These are phyloP conservation scores for Jimgerdemannia lactiflua DNA, from an alignment of 192 early-diverging fungal species.

Conservation along the genomic window DNA sequence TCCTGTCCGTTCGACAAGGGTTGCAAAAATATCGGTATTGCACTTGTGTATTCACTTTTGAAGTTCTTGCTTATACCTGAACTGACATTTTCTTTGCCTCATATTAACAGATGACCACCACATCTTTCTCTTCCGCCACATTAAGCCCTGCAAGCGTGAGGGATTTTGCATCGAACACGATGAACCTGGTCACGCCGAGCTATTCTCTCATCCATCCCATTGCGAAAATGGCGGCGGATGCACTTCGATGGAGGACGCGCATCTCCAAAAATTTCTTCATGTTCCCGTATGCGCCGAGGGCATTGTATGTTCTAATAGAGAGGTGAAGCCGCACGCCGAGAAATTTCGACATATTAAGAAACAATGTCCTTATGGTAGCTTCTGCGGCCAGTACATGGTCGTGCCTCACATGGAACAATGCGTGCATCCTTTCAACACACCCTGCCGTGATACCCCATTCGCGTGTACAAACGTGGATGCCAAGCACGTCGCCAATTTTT, in stretches of 20 bases:
- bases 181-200: neutral
- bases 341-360: neutral
- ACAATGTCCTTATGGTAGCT: neutral
- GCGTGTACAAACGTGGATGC: neutral
- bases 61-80: neutral
- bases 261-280: neutral
- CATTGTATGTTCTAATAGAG: neutral
- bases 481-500: neutral
- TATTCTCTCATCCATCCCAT: neutral
- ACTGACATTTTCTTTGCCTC: neutral
- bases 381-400: neutral
- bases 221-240: neutral
- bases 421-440: neutral
- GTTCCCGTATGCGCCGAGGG: neutral
- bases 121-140: neutral
- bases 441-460: neutral
- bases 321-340: neutral
- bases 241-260: neutral
- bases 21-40: neutral
- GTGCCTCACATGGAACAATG: neutral
- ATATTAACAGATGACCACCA: neutral
- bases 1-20: neutral
- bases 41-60: neutral
- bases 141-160: neutral
- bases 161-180: neutral